Conservation (phyloP, 192 early-diverging fungal genomes). For the Coemansia sp. region DNA sequence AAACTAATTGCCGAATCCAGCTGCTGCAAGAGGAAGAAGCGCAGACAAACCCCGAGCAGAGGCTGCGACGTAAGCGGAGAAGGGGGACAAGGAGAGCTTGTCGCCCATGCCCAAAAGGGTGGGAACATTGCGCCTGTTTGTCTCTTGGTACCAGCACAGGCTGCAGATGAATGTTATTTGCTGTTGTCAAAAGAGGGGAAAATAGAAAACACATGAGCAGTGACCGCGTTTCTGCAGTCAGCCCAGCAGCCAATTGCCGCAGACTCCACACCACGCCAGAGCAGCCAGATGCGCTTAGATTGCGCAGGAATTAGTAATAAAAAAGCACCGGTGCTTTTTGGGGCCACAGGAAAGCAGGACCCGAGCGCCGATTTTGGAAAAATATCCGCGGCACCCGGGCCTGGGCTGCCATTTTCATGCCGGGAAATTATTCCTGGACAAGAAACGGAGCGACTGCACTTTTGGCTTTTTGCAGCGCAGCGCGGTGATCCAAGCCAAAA, state of each 20-base stretch:
- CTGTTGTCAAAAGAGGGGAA: not conserved
- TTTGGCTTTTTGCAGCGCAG: not conserved
- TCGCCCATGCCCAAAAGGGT: not conserved
- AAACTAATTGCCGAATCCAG: too few species aligned
- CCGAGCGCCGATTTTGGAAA: constrained; percentile 3
- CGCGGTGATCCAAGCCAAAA: not conserved
- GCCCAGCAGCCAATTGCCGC: not conserved
- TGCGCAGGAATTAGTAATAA: not conserved
- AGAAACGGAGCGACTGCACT: not conserved
- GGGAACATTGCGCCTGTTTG: not conserved
- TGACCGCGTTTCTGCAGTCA: constrained; percentile 1
- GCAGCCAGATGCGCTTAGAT: too few species aligned
- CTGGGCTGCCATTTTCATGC: not conserved
- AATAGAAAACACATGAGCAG: not conserved
- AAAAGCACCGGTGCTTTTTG: not conserved
- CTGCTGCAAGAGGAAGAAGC: too few species aligned
- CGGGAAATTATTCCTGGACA: constrained; percentile 9
- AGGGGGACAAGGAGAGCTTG: too few species aligned
- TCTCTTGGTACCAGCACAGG: not conserved
- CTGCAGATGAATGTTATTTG: too few species aligned
- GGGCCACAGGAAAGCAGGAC: not conserved
- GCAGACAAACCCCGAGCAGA: too few species aligned
- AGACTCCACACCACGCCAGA: not conserved
- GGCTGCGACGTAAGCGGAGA: too few species aligned
- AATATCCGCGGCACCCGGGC: constrained; percentile 5